Percentiles rank a stretch among this genome's conserved stretches.
Conservation (phyloP, 805 yeast species). For the Metschnikowia drakensbergensis region DNA sequence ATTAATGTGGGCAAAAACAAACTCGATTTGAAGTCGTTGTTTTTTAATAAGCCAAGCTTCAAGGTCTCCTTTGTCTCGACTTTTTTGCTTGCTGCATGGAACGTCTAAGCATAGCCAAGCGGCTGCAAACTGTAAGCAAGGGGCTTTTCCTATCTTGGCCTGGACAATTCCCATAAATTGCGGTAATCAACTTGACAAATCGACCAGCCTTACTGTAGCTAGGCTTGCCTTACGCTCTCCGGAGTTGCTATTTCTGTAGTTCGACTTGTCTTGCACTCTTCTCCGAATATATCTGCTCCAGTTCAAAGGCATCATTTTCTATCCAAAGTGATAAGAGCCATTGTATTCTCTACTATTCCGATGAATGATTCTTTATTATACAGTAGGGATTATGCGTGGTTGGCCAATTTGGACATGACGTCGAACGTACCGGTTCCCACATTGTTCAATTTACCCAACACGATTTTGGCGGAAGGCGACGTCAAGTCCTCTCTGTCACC, state of each 20-base stretch:
- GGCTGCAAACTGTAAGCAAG: background rate
- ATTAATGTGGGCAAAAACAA: constrained; percentile 29
- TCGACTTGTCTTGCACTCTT: no score
- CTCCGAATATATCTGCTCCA: no score
- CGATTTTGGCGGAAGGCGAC: constrained; percentile 91
- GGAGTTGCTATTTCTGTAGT: no score
- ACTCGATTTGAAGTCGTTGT: constrained; percentile 47
- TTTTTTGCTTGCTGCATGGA: constrained; percentile 59
- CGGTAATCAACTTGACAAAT: no score
- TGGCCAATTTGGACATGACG: constrained; percentile 44
- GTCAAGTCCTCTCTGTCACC: constrained; percentile 85
- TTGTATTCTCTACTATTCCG: no score
- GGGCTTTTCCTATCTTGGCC: no score
- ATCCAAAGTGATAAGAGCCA: no score
- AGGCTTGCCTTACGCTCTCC: no score
- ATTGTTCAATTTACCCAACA: constrained; percentile 81
- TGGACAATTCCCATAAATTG: no score
- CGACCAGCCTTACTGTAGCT: no score
- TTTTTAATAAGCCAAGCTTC: constrained; percentile 60
- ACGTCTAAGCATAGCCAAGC: constrained; percentile 23
- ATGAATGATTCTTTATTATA: background rate
- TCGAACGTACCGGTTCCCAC: constrained; percentile 98
- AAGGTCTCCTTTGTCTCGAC: constrained; percentile 51
- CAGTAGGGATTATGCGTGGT: constrained; percentile 1
- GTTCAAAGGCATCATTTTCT: background rate